These are phyloP conservation scores for Canna indica DNA, from an alignment of 176 grass and related monocot species.

Conservation along the genomic window DNA sequence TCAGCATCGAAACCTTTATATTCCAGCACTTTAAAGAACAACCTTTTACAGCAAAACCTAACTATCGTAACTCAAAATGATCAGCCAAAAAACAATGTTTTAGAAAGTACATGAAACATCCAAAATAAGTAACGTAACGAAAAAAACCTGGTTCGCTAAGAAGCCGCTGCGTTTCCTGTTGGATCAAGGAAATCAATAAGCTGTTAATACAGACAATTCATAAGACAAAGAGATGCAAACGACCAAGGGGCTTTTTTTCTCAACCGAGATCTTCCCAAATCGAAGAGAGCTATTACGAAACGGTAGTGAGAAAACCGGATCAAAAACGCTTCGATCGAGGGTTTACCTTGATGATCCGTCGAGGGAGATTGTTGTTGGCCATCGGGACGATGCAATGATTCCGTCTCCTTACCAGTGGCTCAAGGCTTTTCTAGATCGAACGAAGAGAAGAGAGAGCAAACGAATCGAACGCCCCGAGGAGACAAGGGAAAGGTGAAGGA, in stretches of 20 bases:
- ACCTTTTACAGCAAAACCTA: too few species aligned
- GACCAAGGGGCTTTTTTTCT: background rate
- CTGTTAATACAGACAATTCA: conserved; percentile 6
- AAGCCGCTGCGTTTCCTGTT: conserved; percentile 87
- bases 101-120: background rate
- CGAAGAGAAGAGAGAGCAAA: background rate
- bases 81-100: background rate
- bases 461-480: background rate
- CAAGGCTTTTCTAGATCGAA: background rate
- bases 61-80: conserved; percentile 1
- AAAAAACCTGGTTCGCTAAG: conserved; percentile 85
- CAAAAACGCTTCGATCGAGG: background rate
- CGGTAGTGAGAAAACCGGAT: background rate
- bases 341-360: conserved; percentile 91
- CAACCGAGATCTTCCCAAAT: conserved; percentile 12
- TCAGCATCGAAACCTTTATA: background rate
- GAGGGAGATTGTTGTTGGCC: conserved; percentile 95
- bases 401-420: background rate
- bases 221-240: conserved; percentile 6
- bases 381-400: conserved; percentile 28
- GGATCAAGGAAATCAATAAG: conserved; percentile 22
- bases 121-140: too few species aligned
- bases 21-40: conserved; percentile 1
- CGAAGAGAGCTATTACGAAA: conserved; percentile 12
- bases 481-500: background rate